Base-by-base conservation (phyloP, 2,329 filamentous ascomycete genomes). In the Neopestalotiopsis rosae region DNA sequence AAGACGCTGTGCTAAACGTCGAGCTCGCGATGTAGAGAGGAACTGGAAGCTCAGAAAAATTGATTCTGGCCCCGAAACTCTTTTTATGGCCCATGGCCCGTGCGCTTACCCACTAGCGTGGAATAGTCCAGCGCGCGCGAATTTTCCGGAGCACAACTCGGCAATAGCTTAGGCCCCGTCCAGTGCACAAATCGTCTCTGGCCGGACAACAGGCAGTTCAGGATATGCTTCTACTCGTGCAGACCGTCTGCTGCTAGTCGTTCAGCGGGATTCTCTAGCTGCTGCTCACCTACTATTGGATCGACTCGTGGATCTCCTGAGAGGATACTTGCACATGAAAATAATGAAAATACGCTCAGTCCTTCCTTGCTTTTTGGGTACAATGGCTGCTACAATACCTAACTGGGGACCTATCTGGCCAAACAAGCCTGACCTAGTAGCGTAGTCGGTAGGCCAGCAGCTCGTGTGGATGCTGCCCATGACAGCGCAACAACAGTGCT, bases 1-100 rank as follows among this genome's bases (percentile, higher is more conserved):
- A 64, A 76, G 80, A 79, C 77, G 79, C n/a, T 34, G 67, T 70
- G 62, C 32, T 67, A 67, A 49, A 76, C 77, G 75, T 71, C 71
- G 72, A 74, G 74, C 71, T 70, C 68, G 70, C 72, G 72, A 71
- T 72, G 59, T 34, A 52, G 59, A 62, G 57, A 62, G 32, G 30
- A 40, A 62, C 30, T 59, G 30, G 32, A 20, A 34, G n/a, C 28
- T 62, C 59, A 34, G 59, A 34, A 62, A 62, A 62, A 62, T 38
- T 59, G 30, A 59, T 59, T 59, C 57, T 59, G 24, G 57, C 57
- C 45, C 45, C 45, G 45, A 52, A 52, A 52, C 45, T 52, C 45
- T 52, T 52, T 52, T 52, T 52, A 52, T 52, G 45, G 45, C 45
- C 45, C 45, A 14, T 52, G 45, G 45, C 45, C 45, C 45, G 45